phyloP scores from a whole-genome alignment of 2,329 filamentous ascomycete species.

The Ascochyta koolunga region DNA sequence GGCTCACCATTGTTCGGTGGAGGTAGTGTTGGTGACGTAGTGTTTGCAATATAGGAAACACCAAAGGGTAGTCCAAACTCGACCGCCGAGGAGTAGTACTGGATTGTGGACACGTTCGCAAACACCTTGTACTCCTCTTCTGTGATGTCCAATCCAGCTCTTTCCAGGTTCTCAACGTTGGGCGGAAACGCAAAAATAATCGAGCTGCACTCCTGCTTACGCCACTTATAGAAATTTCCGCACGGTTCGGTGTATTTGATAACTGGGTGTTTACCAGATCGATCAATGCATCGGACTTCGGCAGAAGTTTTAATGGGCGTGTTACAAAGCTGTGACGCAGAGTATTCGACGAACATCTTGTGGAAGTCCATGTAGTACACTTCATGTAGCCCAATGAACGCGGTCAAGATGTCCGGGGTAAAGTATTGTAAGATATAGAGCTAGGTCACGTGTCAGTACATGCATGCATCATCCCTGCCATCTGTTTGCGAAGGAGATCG shows the following conservation, averaged over 20 bases:
- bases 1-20: slow-evolving; percentile 44
- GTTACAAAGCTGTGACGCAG: slow-evolving; percentile 39
- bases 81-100: slow-evolving; percentile 46
- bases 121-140: slow-evolving; percentile 43
- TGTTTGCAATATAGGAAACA: slow-evolving; percentile 43
- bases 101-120: slow-evolving; percentile 39
- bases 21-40: slow-evolving; percentile 28
- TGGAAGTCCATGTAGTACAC: slow-evolving; percentile 49
- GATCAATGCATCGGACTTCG: slow-evolving; percentile 46
- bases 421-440: slow-evolving; percentile 49
- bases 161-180: slow-evolving; percentile 40
- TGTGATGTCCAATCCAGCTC: slow-evolving; percentile 42
- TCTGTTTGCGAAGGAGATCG: slow-evolving; percentile 12
- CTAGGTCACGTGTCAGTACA: slow-evolving; percentile 38
- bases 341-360: slow-evolving; percentile 43
- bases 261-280: slow-evolving; percentile 40
- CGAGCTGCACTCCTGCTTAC: slow-evolving; percentile 42
- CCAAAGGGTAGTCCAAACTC: slow-evolving; percentile 45
- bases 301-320: slow-evolving; percentile 40
- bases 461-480: slow-evolving; percentile 33
- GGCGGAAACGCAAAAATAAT: slow-evolving; percentile 48
- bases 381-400: slow-evolving; percentile 43
- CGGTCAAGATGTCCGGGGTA: slow-evolving; percentile 46
- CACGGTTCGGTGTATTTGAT: slow-evolving; percentile 42
- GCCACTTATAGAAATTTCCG: slow-evolving; percentile 39